Evolutionary conservation across 1,284 basidiomycete genomes (phyloP), one percentile per base, ranked within the genome.

Genomic region (Schizopora paradoxa): DNA sequence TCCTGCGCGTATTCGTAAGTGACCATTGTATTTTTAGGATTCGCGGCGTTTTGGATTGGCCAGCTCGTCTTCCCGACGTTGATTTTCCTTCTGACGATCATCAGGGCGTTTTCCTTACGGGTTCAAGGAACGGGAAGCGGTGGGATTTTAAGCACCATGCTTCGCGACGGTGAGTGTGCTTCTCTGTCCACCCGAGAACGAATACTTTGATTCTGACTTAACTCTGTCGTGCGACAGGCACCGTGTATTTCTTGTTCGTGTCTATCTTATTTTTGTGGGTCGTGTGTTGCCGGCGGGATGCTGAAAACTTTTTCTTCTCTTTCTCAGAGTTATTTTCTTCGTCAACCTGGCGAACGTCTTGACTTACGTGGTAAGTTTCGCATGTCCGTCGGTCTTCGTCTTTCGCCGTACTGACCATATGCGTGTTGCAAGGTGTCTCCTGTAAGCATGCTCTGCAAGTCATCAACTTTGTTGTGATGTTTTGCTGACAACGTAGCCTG

Each of bases 41-140:
- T 50, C 31, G 48, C 48, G 4, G 43, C 35, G 10, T 50, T 50
- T 36, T 50, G 48, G 48, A 50, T 50, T 11, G 48, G 48, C 14
- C 48, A 50, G 29, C 48, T 50, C n/a, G 22, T 50, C 26, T 50
- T 46, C 23, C 48, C 48, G 7, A 35, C 48, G 4, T n/a, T 50
- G 13, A 42, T 50, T 4, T 50, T 50, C 16, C 11, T 46, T 11
- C 23, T 50, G 48, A 50, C 48, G 4, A 25, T 46, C 7, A 13
- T 16, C 5, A 26, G 48, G n/a, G 43, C 39, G 16, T n/a, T 50
- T 11, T 25, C 38, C 14, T 44, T 50, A 16, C 42, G 31, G 8
- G 14, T 11, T 18, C 40, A 27, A 11, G 47, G 47, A 4, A 19
- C 21, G n/a, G 11, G 45, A 8, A 49, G 42, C 25, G 39, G 43